Evolutionary conservation across 345 rosid genomes (phyloP).

Genomic region (Linum tenue): DNA sequence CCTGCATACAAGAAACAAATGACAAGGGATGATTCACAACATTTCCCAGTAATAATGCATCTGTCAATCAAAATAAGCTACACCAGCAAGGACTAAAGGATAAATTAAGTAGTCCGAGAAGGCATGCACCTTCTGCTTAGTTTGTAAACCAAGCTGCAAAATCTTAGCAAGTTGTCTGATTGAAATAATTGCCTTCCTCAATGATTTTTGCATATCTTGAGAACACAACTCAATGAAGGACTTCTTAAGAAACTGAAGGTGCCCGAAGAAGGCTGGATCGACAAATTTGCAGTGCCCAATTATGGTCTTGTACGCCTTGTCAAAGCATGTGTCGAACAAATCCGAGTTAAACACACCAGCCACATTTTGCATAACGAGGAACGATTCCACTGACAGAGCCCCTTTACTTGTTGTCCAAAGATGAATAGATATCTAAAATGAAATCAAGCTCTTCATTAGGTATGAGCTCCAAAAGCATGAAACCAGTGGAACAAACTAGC

Average conservation of each 20-base stretch:
- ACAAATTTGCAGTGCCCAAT: constrained; percentile 52
- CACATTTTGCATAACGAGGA: constrained; percentile 52
- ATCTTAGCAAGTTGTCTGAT: constrained; percentile 61
- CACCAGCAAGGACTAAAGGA: constrained; percentile 1
- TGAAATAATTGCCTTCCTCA: constrained; percentile 47
- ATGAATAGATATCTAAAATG: constrained; percentile 55
- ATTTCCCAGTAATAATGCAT: neutral
- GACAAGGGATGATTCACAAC: constrained; percentile 15
- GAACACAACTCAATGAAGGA: constrained; percentile 70
- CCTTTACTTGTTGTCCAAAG: constrained; percentile 74
- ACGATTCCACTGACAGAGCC: constrained; percentile 41
- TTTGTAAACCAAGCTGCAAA: constrained; percentile 49
- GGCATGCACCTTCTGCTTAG: constrained; percentile 58
- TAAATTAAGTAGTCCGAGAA: constrained; percentile 8
- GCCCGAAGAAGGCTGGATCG: constrained; percentile 36
- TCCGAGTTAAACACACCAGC: constrained; percentile 45
- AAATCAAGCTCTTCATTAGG: constrained; percentile 11
- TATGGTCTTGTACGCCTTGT: constrained; percentile 58
- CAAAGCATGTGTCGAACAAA: constrained; percentile 49
- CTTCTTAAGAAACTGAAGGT: constrained; percentile 42
- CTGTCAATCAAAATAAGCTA: neutral
- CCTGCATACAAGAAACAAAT: constrained; percentile 43
- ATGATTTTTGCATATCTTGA: constrained; percentile 70
- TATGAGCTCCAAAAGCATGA: constrained; percentile 6
- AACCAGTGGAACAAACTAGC: constrained; percentile 1